Conservation (phyloP, 2,329 filamentous ascomycete species). For the Xylariaceae sp. region DNA sequence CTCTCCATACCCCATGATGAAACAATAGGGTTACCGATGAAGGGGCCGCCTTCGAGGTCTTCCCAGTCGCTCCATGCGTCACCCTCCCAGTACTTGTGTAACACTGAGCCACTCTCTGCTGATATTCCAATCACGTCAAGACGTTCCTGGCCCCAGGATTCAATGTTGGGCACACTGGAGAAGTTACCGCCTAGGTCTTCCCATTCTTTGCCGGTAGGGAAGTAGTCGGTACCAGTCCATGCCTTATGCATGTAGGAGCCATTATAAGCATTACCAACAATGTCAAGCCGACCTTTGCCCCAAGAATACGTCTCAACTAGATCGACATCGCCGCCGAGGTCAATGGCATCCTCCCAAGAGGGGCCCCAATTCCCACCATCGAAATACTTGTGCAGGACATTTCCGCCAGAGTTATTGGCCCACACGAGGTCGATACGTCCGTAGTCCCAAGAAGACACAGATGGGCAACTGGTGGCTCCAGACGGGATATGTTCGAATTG, state of each 20-base stretch:
- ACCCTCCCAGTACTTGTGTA: conserved; percentile 27
- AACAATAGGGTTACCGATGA: conserved; percentile 25
- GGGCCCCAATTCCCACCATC: conserved; percentile 31
- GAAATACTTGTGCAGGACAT: conserved; percentile 34
- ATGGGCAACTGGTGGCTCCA: conserved; percentile 18
- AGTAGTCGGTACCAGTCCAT: conserved; percentile 28
- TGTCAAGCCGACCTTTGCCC: conserved; percentile 28
- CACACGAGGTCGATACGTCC: conserved; percentile 31
- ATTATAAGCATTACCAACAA: conserved; percentile 23
- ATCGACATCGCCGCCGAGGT: conserved; percentile 26
- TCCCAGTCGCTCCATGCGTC: conserved; percentile 31
- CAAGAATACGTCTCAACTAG: conserved; percentile 20
- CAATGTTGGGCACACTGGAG: conserved; percentile 15
- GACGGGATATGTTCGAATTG: conserved; percentile 28
- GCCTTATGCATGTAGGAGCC: conserved; percentile 32
- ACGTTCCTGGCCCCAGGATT: conserved; percentile 28
- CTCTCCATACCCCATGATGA: conserved; percentile 29
- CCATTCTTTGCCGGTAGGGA: conserved; percentile 16
- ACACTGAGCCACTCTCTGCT: conserved; percentile 18
- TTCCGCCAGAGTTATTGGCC: conserved; percentile 9
- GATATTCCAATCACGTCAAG: conserved; percentile 28
- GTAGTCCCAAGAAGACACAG: conserved; percentile 28
- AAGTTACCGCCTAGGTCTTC: conserved; percentile 30
- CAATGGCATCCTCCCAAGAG: conserved; percentile 25
- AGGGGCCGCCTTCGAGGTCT: conserved; percentile 28